Base-by-base conservation (phyloP, 2,329 filamentous ascomycete genomes). In the Fusarium sp. region DNA sequence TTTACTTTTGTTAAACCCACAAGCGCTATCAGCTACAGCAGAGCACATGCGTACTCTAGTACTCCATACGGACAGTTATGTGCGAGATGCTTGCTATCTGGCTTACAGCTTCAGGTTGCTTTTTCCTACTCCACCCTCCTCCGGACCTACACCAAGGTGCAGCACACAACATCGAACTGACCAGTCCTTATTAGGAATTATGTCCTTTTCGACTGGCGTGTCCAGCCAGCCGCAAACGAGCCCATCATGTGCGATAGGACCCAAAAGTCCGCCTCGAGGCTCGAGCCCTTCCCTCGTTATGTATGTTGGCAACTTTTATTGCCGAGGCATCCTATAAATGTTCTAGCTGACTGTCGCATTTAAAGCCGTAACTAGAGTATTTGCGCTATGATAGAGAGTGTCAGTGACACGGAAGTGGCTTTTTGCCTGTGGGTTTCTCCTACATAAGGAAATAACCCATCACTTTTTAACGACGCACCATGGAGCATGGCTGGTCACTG, bases 301-400 rank as follows among this genome's bases (percentile, higher is more conserved):
- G 14, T 50, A 33, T 6, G 33, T 31, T 15, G 31, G 40, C 31
- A 44, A 26, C 11, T 47, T 19, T 43, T 22, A 21, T 36, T 62
- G 64, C 66, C 69, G 69, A 65, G 69, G 69, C 66, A 72, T 72
- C 14, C 66, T 60, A 31, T 26, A 60, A 57, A 33, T 57, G 57
- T 49, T 44, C 42, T 72, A 69, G 70, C 28, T 61, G 54, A 31
- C 43, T 58, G 52, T 26, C 43, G 53, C 38, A 38, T 50, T 36
- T 36, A n/a, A n/a, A 38, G 15, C 22, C 22, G 43, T 38, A 39
- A 26, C 14, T 31, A 31, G 22, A 24, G 40, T 42, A 50, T 19
- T 21, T 31, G 17, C 22, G 22, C 36, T 45, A 21, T 24, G 19
- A n/a, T 15, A 28, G 21, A n/a, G 39, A 33, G 36, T 42, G 26